Conservation (phyloP, 2,329 filamentous ascomycete genomes). For the Venturia oleaginea region DNA sequence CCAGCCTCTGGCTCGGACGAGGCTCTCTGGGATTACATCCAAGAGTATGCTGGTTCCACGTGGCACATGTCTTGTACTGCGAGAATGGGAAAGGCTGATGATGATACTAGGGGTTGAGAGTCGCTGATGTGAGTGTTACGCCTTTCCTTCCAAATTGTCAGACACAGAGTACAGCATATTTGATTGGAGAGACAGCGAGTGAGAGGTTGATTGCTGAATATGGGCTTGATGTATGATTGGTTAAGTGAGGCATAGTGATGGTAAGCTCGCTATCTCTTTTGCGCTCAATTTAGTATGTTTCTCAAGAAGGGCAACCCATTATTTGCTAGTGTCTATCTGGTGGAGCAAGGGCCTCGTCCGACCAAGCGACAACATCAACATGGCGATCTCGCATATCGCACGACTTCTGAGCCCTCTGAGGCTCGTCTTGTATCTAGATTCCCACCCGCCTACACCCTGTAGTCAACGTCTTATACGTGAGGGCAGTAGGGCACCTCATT, state of each 20-base stretch:
- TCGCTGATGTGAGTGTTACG: conserved; percentile 36
- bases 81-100: conserved; percentile 45
- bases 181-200: conserved; percentile 43
- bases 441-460: too few species aligned
- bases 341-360: too few species aligned
- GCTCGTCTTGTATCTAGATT: too few species aligned
- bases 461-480: too few species aligned
- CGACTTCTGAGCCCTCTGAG: too few species aligned
- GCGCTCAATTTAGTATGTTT: neutral
- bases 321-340: too few species aligned
- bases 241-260: neutral
- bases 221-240: conserved; percentile 20
- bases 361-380: too few species aligned
- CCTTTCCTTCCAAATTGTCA: conserved; percentile 36
- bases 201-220: conserved; percentile 43
- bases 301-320: too few species aligned
- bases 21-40: conserved; percentile 42
- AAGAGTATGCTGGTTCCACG: conserved; percentile 35
- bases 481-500: too few species aligned
- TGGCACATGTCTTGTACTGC: conserved; percentile 51
- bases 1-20: conserved; percentile 44
- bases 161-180: conserved; percentile 45
- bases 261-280: neutral
- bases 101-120: conserved; percentile 25
- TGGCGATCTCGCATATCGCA: too few species aligned